These are phyloP conservation scores for Vanderwaltozyma yarrowii DNA, from an alignment of 805 yeast genomes.

Conservation along the genomic window DNA sequence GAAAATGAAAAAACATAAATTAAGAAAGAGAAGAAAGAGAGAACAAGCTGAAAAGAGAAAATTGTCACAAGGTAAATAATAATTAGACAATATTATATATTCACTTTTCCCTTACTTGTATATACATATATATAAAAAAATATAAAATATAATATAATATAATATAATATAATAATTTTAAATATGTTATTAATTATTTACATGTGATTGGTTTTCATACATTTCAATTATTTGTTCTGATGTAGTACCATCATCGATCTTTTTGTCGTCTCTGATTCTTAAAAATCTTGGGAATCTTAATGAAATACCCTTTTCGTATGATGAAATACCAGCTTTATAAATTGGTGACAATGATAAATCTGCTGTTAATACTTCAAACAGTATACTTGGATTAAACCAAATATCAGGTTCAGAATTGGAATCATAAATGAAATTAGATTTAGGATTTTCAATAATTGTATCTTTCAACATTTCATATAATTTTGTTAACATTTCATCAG, in stretches of 20 bases:
- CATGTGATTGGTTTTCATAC: slow-evolving; percentile 58
- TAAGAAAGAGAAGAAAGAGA: slow-evolving; percentile 92
- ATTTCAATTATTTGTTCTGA: slow-evolving; percentile 78
- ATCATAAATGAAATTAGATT: slow-evolving; percentile 59
- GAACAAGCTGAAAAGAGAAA: slow-evolving; percentile 76
- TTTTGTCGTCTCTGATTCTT: slow-evolving; percentile 76
- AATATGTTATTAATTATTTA: slow-evolving; percentile 1
- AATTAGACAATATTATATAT: too few relatives aligned
- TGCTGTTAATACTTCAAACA: slow-evolving; percentile 87
- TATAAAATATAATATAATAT: too few relatives aligned
- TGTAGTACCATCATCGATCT: slow-evolving; percentile 75
- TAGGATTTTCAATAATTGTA: slow-evolving; percentile 55
- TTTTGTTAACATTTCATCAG: slow-evolving; percentile 66
- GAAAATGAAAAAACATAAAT: slow-evolving; percentile 96
- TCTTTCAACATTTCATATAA: slow-evolving; percentile 55
- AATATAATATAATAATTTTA: too few relatives aligned
- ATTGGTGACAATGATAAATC: slow-evolving; percentile 83
- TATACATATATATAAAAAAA: too few relatives aligned
- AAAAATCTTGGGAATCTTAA: slow-evolving; percentile 82
- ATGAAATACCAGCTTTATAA: slow-evolving; percentile 71
- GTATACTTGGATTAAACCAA: slow-evolving; percentile 81
- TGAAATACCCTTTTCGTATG: slow-evolving; percentile 74
- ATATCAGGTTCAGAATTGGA: slow-evolving; percentile 76
- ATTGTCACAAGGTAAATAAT: slow-evolving; percentile 36
- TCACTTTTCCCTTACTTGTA: neutral